Base-by-base conservation (phyloP, 495 filamentous ascomycete genomes). In the Daldinia concentrica region DNA sequence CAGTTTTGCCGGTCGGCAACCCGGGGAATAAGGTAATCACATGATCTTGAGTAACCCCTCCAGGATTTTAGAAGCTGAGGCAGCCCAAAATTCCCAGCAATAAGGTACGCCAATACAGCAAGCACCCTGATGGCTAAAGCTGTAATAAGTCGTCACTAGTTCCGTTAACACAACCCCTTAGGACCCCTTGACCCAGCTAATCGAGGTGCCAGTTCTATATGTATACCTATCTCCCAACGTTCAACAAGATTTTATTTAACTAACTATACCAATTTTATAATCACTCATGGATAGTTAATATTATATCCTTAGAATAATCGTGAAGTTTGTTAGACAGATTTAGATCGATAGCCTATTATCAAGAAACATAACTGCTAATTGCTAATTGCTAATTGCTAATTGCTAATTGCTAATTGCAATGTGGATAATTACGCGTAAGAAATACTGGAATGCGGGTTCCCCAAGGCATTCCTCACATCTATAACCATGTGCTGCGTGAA, bases 1-100 rank as follows among this genome's bases (percentile, higher is more conserved):
- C 62, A 73, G 66, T 73, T 73, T 69, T 66, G 41, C 71, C 71
- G 71, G 57, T 45, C 61, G 60, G 41, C 8, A 58, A 62, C 43
- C 65, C 17, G 41, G 57, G 34, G 48, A 51, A 36, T 61, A 12
- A 51, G 43, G 34, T 0, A 36, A 1, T 69, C 65, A 69, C 58
- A 69, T 73, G 62, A 60, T 14, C 15, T 15, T 29, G 27, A 43
- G 12, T 54, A 29, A 54, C 50, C 50, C 54, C 27, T 57, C 54
- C 54, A 58, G 19, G 30, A 14, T 36, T 39, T 26, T 24, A 24
- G 22, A 37, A 36, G 32, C 30, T 58, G 55, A 58, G 55, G 55
- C 55, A 58, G 55, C 55, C 34, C 30, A 15, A 39, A 58, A 36
- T 30, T 17, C 55, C 55, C 55, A 60, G 36, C 36, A 30, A 41